Base-by-base conservation (phyloP, 805 yeast genomes). In the Candida xiaguanensis region DNA sequence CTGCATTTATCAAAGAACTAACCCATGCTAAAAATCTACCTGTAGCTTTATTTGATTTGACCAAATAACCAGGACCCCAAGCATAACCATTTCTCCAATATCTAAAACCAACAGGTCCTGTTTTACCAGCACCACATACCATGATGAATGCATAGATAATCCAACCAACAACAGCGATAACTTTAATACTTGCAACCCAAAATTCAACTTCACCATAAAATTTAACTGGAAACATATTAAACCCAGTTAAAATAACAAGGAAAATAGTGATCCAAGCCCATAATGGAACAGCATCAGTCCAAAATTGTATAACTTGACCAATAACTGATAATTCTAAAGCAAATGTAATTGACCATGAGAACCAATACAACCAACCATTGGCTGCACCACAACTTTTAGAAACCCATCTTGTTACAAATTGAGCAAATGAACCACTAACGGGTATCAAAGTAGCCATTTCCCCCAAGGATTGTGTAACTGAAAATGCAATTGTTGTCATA, bases 361-460 rank as follows among this genome's bases (percentile, higher is more conserved):
- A 81, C 85, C 87, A 82, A 57, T 83, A 84, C 64, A 76, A 65
- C 72, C 83, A 82, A 38, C 85, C 85, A 43, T 76, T 78, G 22
- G 88, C 80, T 30, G 80, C 83, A 41, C 90, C 91, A 28, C 80
- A 57, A 6, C 89, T 77, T n/a, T 82, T 83, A 4, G 83, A 77
- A 22, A 81, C 58, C 66, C 82, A 83, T 49, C 84, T 67, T 9
- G 82, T 68, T n/a, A 81, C 72, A 55, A 82, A 83, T 33, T 80
- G 85, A 22, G 84, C 75, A 60, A 82, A 81, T 0, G 87, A 80
- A 40, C 80, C 80, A 4, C 82, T 65, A 30, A 80, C 75, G 7
- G 90, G 90, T 13, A 83, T 78, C 47, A 73, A 80, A 8, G 89
- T 82, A 36, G 89, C 88, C 90, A 84, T 81, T 59, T 84, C 91